Base-by-base conservation (phyloP, 768 basidiomycete genomes). In the Leccinum subgranulosum region DNA sequence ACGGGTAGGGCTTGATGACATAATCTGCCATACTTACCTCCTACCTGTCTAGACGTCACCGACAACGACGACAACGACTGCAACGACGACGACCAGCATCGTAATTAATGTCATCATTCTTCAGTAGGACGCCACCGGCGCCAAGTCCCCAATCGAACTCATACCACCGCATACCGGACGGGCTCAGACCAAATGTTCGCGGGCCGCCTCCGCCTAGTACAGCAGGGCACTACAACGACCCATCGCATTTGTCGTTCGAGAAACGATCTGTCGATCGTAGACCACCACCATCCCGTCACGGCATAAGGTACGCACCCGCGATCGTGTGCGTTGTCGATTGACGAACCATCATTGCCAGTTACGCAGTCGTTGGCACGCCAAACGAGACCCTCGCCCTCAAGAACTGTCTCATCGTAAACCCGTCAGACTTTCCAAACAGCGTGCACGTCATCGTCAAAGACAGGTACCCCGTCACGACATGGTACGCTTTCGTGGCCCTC, bases 361-460 rank as follows among this genome's bases (percentile, higher is more conserved):
- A 78, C 63, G 70, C 66, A 27, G 85, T 93, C 53, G 82, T 82
- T 4, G 70, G 76, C 17, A 80, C 83, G 54, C 88, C 91, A 0
- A 84, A 78, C 56, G 83, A 86, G 51, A 72, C 79, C 1, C 80
- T 93, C 25, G 94, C 93, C 0, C 76, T 93, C 57, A 81, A 84
- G 17, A 96, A 95, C 70, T 86, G 91, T 63, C 69, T 96, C 15
- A 83, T 95, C 46, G 91, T 92, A 28, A 77, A 90, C 70, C 84
- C 88, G 1, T 75, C 78, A 5, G 93, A 97, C 72, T 95, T 95
- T 66, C 72, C 74, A 8, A 75, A 83, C 14, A 84, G 86, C 6
- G 82, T 85, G 51, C 92, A 93, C 70, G 87, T 93, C 41, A 73
- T 88, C 15, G 76, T 95, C 27, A 93, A 94, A 63, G 80, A 84